Evolutionary conservation across 352 stramenopile genomes (phyloP).

Genomic region (Globisporangium uncinulatum): DNA sequence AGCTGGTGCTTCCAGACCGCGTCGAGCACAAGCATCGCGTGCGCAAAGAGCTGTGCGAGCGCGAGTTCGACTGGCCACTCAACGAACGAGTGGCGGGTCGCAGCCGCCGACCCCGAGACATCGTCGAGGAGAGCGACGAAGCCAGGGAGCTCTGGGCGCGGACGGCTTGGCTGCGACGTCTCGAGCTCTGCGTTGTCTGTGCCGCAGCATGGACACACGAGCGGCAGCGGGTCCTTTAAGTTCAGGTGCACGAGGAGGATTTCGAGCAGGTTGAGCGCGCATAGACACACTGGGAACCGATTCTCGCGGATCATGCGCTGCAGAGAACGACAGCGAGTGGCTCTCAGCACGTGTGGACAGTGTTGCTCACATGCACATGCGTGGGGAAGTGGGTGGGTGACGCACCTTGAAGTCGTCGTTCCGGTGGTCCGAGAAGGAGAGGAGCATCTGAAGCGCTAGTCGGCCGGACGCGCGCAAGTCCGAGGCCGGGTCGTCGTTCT

Average conservation of each 20-base stretch:
- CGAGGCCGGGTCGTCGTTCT: conserved; percentile 59
- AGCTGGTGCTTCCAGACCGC: conserved; percentile 52
- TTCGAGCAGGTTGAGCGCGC: conserved; percentile 58
- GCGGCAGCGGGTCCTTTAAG: conserved; percentile 50
- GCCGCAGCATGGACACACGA: conserved; percentile 63
- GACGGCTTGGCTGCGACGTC: conserved; percentile 39
- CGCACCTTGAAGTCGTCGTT: conserved; percentile 67
- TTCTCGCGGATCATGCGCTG: conserved; percentile 67
- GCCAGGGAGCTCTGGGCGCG: conserved; percentile 47
- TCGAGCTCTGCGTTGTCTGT: conserved; percentile 63
- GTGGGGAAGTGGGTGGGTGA: not conserved
- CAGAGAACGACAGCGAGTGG: conserved; percentile 5
- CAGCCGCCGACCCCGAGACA: conserved; percentile 29
- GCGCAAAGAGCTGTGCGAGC: conserved; percentile 52
- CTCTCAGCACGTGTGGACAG: too few relatives aligned
- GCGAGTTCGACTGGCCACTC: conserved; percentile 46
- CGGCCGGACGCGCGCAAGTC: conserved; percentile 57
- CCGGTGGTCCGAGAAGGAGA: conserved; percentile 61
- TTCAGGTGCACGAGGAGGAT: conserved; percentile 67
- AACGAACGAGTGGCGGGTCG: conserved; percentile 28
- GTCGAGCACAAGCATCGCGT: conserved; percentile 57
- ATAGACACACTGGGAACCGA: conserved; percentile 61
- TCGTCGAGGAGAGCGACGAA: conserved; percentile 43
- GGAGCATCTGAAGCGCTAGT: conserved; percentile 54
- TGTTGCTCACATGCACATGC: not conserved